These are phyloP conservation scores for Erysimum cheiri DNA, from an alignment of 441 rosid genomes.

Conservation along the genomic window DNA sequence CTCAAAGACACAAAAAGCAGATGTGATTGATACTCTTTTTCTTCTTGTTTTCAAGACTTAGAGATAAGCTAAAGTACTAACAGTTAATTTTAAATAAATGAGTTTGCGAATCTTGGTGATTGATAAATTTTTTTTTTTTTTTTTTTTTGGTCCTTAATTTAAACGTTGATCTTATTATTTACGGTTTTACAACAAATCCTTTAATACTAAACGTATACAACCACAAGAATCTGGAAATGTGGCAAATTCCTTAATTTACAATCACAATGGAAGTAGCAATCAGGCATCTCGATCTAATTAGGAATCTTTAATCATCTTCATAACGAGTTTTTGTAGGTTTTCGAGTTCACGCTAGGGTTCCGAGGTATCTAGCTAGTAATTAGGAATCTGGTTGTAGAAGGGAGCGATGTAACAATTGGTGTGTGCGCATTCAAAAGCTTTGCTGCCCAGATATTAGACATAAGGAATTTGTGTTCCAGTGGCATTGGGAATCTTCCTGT, in stretches of 20 bases:
- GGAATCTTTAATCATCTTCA: too few species aligned
- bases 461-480: slow-evolving; percentile 15
- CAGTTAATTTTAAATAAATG: background rate
- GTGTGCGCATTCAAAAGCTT: background rate
- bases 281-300: too few species aligned
- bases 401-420: slow-evolving; percentile 7
- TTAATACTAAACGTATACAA: background rate
- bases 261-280: background rate
- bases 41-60: slow-evolving; percentile 18
- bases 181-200: too few species aligned
- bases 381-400: background rate
- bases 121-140: background rate
- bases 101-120: background rate
- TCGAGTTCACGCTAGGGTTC: too few species aligned
- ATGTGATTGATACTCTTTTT: slow-evolving; percentile 43
- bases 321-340: too few species aligned
- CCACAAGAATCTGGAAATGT: background rate
- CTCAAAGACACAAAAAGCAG: slow-evolving; percentile 44
- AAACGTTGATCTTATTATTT: background rate
- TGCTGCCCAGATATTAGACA: slow-evolving; percentile 49
- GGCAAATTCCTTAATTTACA: background rate
- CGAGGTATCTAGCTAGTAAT: too few species aligned
- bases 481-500: slow-evolving; percentile 33
- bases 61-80: background rate
- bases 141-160: background rate